Conservation (phyloP, 768 basidiomycete species). For the Dentipellis fragilis region DNA sequence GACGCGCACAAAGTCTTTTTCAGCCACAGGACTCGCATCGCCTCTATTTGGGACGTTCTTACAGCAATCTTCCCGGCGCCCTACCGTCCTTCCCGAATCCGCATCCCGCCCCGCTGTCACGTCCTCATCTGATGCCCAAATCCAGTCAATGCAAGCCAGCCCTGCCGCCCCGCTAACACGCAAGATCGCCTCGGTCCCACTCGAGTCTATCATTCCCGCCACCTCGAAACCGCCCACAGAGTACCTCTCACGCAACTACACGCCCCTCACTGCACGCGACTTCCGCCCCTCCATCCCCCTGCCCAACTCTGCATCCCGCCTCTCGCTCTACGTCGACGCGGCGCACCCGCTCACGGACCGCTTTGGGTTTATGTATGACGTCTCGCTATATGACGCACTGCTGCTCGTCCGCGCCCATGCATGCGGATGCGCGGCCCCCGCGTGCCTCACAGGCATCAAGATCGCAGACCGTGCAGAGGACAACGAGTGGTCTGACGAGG, state of each 20-base stretch:
- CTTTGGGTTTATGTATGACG: conserved; percentile 86
- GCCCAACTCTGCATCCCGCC: conserved; percentile 46
- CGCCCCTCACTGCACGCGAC: conserved; percentile 61
- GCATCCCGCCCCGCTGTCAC: not conserved
- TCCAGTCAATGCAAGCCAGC: conserved; percentile 10
- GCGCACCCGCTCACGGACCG: conserved; percentile 68
- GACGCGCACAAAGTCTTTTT: conserved; percentile 33
- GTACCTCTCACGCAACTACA: conserved; percentile 67
- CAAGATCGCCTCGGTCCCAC: conserved; percentile 42
- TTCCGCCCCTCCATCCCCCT: conserved; percentile 65
- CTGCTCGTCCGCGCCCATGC: conserved; percentile 64
- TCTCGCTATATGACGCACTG: conserved; percentile 71
- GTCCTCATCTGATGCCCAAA: conserved; percentile 1
- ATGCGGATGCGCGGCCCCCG: conserved; percentile 68
- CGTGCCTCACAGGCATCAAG: conserved; percentile 79
- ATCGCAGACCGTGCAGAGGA: conserved; percentile 77
- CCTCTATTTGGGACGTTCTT: conserved; percentile 56
- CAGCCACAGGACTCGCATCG: conserved; percentile 33
- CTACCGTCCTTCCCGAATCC: conserved; percentile 20
- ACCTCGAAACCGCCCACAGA: conserved; percentile 77
- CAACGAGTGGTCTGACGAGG: conserved; percentile 61
- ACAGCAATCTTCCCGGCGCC: conserved; percentile 38
- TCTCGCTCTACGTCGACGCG: conserved; percentile 39
- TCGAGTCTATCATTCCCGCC: conserved; percentile 78
- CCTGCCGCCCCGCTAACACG: conserved; percentile 17